phyloP scores from a whole-genome alignment of 2,329 filamentous ascomycete genomes.

The Fusarium oxysporum region DNA sequence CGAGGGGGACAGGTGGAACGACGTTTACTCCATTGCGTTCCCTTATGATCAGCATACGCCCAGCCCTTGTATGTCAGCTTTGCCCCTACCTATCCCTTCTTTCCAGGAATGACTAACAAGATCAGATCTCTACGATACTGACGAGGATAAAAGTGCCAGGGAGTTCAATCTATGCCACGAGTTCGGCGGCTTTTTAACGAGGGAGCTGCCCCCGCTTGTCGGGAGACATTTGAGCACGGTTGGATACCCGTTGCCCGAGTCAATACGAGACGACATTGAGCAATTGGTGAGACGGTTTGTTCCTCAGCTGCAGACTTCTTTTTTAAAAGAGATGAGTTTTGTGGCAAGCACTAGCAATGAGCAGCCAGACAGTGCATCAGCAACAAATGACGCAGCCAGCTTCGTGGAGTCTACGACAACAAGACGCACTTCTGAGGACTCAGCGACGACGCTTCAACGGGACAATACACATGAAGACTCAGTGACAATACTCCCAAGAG shows the following conservation, averaged over 20 bases:
- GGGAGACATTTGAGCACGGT: accelerated
- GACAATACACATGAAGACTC: accelerated
- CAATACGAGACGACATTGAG: background rate
- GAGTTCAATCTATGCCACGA: background rate
- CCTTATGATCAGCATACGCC: background rate
- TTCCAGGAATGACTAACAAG: too few relatives aligned
- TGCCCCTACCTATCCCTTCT: background rate
- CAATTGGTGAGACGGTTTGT: background rate
- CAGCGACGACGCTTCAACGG: accelerated
- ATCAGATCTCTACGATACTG: background rate
- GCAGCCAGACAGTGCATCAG: background rate
- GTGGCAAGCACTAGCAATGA: background rate
- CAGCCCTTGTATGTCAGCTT: background rate
- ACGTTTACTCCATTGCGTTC: accelerated
- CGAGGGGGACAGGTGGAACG: accelerated
- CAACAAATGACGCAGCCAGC: background rate
- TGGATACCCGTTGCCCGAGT: accelerated
- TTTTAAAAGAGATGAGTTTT: background rate
- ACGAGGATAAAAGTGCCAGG: accelerated
- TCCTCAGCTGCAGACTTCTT: background rate
- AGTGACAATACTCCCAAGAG: accelerated
- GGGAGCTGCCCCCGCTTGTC: background rate
- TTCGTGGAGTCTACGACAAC: background rate
- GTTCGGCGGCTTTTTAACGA: accelerated
- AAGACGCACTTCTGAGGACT: accelerated